Evolutionary conservation across 2,329 filamentous ascomycete species (phyloP), one percentile per base, ranked within the genome.

Genomic region (Penicillium brasilianum): DNA sequence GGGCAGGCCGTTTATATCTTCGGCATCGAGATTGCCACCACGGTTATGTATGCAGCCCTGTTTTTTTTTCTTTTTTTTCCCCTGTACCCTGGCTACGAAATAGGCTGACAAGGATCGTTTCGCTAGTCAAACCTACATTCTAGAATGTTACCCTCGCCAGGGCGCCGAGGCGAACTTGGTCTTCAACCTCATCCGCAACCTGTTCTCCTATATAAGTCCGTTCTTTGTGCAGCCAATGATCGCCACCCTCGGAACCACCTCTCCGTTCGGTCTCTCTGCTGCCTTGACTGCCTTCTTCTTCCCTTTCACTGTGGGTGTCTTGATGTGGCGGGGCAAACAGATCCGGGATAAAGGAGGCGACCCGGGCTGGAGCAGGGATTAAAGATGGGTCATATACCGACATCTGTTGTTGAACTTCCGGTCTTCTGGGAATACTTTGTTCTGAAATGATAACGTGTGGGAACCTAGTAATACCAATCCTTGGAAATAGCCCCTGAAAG

Each of bases 201-300:
- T 58, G n/a, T 58, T 58, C 48, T 58, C 56, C 36, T 58, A 58
- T 48, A 58, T 11, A 36, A 36, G n/a, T 37, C 56, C 56, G 25
- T 58, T 58, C 48, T 58, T 58, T 51, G 16, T 53, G 39, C 56
- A 58, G 48, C 56, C 56, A 28, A 58, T 58, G 56, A 58, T 53
- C n/a, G 39, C 36, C 25, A 46, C 46, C 28, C 25, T 58, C 37
- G 56, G 56, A 53, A 58, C 22, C 8, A 18, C 49, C 37, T 58
- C 56, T 39, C 56, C 56, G 10, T 58, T 53, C 46, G 49, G 28
- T 28, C 48, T 58, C n/a, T 58, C 32, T 39, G 56, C 48, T 46
- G 56, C 48, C 30, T 58, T 58, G 48, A 58, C 56, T 34, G 48
- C 18, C 9, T 52, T 58, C 37, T 58, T 58, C 56, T 58, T 58